Evolutionary conservation across 2,329 filamentous ascomycete species (phyloP), one percentile per base, ranked within the genome.

Genomic region (Ceratocystis alfenasii): DNA sequence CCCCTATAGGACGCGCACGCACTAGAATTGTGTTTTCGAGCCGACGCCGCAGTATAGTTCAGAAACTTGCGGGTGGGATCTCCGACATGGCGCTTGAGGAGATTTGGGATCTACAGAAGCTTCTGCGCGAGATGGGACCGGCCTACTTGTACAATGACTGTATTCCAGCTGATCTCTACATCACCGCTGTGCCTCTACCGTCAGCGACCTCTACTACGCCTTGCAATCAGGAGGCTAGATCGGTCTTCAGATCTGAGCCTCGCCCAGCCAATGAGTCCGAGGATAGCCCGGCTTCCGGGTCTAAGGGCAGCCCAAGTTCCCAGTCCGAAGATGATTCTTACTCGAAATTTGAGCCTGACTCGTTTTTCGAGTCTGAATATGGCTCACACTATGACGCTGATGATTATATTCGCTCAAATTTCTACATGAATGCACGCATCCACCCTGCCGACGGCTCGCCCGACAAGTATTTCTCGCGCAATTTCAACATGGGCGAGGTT

Each of bases 401-500:
- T 15, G 36, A 41, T 1, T 41, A 41, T 15, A 41, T 5, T 15
- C 10, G 3, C 36, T 30, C 62, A 6, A 6, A 36, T 48, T 59
- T 67, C 15, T 5, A 61, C 48, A 46, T 82, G 61, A 75, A 78
- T 17, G 79, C 78, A 1, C 73, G 76, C 15, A 74, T 83, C 7
- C 69, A 75, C 5, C 79, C 80, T 17, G 73, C 72, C 45, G 70
- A 72, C 20, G 71, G 74, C 3, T 75, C 77, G 1, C 74, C 76
- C 61, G 74, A 80, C 0, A 78, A 83, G 68, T 69, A 79, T 0
- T 74, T 85, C 20, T 76, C 78, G 69, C 76, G 81, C 36, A 77
- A 75, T 20, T 81, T 85, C 67, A 76, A 83, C 67, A 72, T 83
- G 15, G 74, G 78, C 30, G 74, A 78, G 68, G 72, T 84, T 8